Percentiles rank a stretch among this genome's conserved stretches.
Evolutionary conservation across 768 basidiomycete species (phyloP).

Genomic region (Leccinum truebloodii): DNA sequence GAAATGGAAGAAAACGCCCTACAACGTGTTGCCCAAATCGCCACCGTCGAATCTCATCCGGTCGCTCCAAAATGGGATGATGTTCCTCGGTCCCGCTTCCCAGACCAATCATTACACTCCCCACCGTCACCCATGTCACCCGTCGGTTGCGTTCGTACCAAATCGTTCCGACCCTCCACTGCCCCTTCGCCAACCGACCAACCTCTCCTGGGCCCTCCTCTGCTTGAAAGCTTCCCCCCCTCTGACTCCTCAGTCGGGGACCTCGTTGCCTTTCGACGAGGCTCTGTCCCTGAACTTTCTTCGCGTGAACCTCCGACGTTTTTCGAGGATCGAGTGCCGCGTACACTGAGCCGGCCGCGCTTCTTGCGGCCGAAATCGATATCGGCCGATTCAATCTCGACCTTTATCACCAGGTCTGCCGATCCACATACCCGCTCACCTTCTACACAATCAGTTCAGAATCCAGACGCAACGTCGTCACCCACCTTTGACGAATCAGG

Average conservation of each 20-base stretch:
- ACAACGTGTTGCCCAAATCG: slow-evolving; percentile 62
- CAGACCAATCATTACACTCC: slow-evolving; percentile 7
- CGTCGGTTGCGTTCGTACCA: slow-evolving; percentile 17
- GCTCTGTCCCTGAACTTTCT: slow-evolving; percentile 29
- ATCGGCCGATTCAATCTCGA: slow-evolving; percentile 58
- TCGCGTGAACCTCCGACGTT: slow-evolving; percentile 10
- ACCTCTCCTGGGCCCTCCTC: slow-evolving; percentile 5
- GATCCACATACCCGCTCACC: slow-evolving; percentile 11
- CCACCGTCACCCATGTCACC: slow-evolving; percentile 28
- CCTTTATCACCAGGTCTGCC: slow-evolving; percentile 16
- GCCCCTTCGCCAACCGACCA: slow-evolving; percentile 41
- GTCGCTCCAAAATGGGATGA: slow-evolving; percentile 19
- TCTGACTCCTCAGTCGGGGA: slow-evolving; percentile 8
- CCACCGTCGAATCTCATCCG: slow-evolving; percentile 24
- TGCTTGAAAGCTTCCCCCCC: slow-evolving; percentile 1
- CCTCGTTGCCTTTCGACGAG: slow-evolving; percentile 23
- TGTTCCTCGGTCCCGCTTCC: slow-evolving; percentile 1
- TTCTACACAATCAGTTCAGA: slow-evolving; percentile 6
- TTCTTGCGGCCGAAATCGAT: slow-evolving; percentile 49
- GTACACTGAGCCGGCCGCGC: slow-evolving; percentile 22
- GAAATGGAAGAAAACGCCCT: slow-evolving; percentile 73
- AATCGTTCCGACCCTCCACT: slow-evolving; percentile 47
- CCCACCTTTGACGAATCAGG: slow-evolving; percentile 22
- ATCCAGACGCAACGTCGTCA: slow-evolving; percentile 8
- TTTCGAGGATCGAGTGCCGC: slow-evolving; percentile 23